These are phyloP conservation scores for Fusarium sp. DNA, from an alignment of 2,329 filamentous ascomycete genomes.

Conservation along the genomic window DNA sequence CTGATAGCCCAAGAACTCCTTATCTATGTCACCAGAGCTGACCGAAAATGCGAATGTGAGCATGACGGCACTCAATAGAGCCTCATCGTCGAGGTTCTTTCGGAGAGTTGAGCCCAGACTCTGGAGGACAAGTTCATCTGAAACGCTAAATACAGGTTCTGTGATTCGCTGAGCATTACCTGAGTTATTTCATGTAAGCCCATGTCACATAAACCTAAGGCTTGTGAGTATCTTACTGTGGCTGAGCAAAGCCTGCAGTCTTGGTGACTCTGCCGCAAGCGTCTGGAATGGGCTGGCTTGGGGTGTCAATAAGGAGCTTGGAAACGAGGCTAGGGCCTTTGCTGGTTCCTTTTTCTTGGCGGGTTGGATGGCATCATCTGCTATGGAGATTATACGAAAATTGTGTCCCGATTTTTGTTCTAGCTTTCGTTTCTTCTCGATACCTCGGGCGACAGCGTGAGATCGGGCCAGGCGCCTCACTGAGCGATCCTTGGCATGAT, in stretches of 20 bases:
- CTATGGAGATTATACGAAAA: not conserved
- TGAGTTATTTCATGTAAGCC: not conserved
- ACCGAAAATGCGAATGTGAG: slow-evolving; percentile 53
- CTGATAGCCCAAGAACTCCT: slow-evolving; percentile 53
- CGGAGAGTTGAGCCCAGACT: slow-evolving; percentile 53
- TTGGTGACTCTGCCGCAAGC: slow-evolving; percentile 18
- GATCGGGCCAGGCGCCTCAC: slow-evolving; percentile 28
- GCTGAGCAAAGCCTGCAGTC: slow-evolving; percentile 18
- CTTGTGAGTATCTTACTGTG: slow-evolving; percentile 9
- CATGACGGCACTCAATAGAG: slow-evolving; percentile 55
- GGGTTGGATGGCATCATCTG: not conserved
- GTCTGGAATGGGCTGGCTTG: slow-evolving; percentile 27
- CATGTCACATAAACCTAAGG: accelerated
- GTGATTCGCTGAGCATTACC: slow-evolving; percentile 43
- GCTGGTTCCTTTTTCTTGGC: accelerated
- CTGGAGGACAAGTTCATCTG: slow-evolving; percentile 52
- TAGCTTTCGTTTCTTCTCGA: slow-evolving; percentile 25
- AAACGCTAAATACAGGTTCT: slow-evolving; percentile 54
- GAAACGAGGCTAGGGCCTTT: not conserved
- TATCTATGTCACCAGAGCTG: slow-evolving; percentile 41
- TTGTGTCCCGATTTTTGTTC: slow-evolving; percentile 19
- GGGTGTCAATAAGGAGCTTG: not conserved
- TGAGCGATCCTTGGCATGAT: slow-evolving; percentile 1
- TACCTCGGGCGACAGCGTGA: slow-evolving; percentile 31
- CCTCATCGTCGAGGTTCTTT: slow-evolving; percentile 49